Evolutionary conservation across 2,329 filamentous ascomycete species (phyloP).

Genomic region (Fusarium sublunatum): DNA sequence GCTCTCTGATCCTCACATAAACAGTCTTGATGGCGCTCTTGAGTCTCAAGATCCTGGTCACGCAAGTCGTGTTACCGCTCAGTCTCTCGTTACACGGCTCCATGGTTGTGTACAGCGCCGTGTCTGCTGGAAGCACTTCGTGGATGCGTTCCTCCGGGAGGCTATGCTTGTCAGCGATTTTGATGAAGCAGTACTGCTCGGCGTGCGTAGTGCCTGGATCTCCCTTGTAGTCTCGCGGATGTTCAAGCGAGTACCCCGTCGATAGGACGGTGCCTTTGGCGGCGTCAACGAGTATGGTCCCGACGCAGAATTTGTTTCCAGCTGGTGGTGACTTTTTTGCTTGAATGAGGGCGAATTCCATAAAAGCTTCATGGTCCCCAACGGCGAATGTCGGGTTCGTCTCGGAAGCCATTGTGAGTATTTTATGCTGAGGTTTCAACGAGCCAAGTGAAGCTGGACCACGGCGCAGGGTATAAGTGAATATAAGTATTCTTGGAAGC

Average conservation of each 20-base stretch:
- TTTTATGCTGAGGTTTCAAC: too few species aligned
- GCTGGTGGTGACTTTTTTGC: conserved; percentile 53
- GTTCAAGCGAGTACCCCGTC: conserved; percentile 57
- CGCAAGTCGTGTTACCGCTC: conserved; percentile 54
- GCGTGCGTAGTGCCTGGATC: conserved; percentile 56
- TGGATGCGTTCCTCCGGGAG: conserved; percentile 51
- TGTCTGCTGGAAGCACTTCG: conserved; percentile 53
- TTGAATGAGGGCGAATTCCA: conserved; percentile 52
- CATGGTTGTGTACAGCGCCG: conserved; percentile 59
- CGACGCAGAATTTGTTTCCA: conserved; percentile 55
- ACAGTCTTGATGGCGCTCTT: conserved; percentile 50
- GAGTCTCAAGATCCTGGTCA: conserved; percentile 50
- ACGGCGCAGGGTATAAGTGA: not conserved
- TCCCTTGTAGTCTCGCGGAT: conserved; percentile 51
- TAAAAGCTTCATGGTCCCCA: conserved; percentile 52
- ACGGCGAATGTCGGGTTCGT: conserved; percentile 38
- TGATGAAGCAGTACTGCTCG: conserved; percentile 59
- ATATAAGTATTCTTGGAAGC: conserved; percentile 4
- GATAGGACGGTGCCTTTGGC: conserved; percentile 53
- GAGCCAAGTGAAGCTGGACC: too few species aligned
- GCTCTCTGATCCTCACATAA: conserved; percentile 55
- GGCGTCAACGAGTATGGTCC: conserved; percentile 55
- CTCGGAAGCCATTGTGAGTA: conserved; percentile 13
- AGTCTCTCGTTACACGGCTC: conserved; percentile 58
- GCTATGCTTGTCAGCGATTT: conserved; percentile 53